Conservation (phyloP, 2,329 filamentous ascomycete genomes). For the Pseudocercospora pini-densiflorae region DNA sequence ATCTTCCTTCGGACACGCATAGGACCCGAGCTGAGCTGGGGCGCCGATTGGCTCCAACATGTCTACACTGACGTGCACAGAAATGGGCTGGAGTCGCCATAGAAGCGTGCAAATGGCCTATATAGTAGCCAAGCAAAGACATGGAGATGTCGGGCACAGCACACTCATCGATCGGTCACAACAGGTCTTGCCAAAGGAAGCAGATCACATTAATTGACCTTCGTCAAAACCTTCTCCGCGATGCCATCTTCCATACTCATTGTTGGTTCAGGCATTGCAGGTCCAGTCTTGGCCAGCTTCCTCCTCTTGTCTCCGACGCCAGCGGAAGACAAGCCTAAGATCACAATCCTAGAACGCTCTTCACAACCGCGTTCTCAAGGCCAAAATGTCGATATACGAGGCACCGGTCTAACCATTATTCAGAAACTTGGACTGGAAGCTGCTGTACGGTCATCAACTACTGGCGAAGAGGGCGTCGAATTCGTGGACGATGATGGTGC, state of each 20-base stretch:
- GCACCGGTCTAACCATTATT: slow-evolving; percentile 35
- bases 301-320: slow-evolving; percentile 29
- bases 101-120: not conserved
- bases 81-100: not conserved
- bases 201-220: not conserved
- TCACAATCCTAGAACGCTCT: slow-evolving; percentile 39
- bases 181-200: not conserved
- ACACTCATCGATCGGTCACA: not conserved
- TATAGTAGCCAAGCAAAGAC: not conserved
- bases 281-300: slow-evolving; percentile 35
- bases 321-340: slow-evolving; percentile 25
- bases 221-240: slow-evolving; percentile 1
- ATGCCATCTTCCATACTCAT: slow-evolving; percentile 34
- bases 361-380: slow-evolving; percentile 27
- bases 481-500: slow-evolving; percentile 35
- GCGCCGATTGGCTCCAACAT: not conserved
- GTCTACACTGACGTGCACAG: not conserved
- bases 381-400: slow-evolving; percentile 42
- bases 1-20: not conserved
- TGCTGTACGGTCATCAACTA: slow-evolving; percentile 31
- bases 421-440: slow-evolving; percentile 37
- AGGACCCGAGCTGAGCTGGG: slow-evolving; percentile 1
- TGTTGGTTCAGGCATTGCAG: slow-evolving; percentile 36
- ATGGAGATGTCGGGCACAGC: not conserved
- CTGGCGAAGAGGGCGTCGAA: slow-evolving; percentile 36